Conservation (phyloP, 2,329 filamentous ascomycete genomes). For the Xylariales sp. region DNA sequence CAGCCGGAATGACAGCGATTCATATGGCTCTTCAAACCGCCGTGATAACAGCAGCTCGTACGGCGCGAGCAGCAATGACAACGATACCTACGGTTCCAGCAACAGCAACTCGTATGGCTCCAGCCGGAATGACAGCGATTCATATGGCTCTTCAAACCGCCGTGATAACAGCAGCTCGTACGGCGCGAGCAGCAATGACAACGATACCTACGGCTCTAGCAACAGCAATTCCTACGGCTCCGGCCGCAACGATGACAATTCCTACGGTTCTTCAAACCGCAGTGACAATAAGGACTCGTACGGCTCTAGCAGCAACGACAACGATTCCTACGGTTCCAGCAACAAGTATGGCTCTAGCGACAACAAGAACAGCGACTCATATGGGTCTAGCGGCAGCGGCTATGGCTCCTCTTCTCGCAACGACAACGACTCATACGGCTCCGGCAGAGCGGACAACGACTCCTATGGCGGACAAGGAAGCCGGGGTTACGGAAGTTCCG, state of each 20-base stretch:
- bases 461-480: constrained; percentile 28
- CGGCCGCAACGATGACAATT: constrained; percentile 23
- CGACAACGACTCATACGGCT: constrained; percentile 30
- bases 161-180: constrained; percentile 21
- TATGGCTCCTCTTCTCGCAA: no score
- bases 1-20: constrained; percentile 24
- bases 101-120: constrained; percentile 37
- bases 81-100: constrained; percentile 7
- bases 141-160: constrained; percentile 22
- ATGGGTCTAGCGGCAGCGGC: no score
- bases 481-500: constrained; percentile 28
- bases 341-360: constrained; percentile 37
- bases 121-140: constrained; percentile 26
- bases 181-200: constrained; percentile 24
- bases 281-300: constrained; percentile 20
- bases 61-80: neutral
- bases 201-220: constrained; percentile 15
- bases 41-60: constrained; percentile 18
- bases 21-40: constrained; percentile 30
- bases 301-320: neutral
- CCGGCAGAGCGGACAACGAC: constrained; percentile 10
- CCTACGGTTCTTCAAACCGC: constrained; percentile 30
- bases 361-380: constrained; percentile 22
- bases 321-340: constrained; percentile 8
- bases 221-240: constrained; percentile 18